Conservation (phyloP, 106 monocot species). For the Dioscorea dumetorum region DNA sequence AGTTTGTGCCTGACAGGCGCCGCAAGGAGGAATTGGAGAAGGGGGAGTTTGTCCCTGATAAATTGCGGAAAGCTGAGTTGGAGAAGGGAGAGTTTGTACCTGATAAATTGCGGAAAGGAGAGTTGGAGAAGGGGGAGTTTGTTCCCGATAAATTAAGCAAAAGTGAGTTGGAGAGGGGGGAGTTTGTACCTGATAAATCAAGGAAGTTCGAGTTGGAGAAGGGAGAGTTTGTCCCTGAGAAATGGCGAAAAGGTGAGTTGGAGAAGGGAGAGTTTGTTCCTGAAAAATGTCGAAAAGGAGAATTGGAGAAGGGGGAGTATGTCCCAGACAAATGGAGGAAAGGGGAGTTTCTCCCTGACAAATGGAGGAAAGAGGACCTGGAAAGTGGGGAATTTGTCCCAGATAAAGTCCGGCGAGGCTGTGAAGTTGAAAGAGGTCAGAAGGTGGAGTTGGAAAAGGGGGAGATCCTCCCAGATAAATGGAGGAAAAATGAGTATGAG, state of each 20-base stretch:
- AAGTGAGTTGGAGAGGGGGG: constrained; percentile 12
- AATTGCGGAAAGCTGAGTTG: constrained; percentile 3
- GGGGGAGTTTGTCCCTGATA: constrained; percentile 9
- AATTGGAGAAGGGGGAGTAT: constrained; percentile 45
- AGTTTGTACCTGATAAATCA: not conserved
- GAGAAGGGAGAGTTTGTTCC: constrained; percentile 40
- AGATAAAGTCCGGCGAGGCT: constrained; percentile 16
- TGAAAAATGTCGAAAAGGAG: constrained; percentile 34
- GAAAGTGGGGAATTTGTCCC: constrained; percentile 17
- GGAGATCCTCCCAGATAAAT: constrained; percentile 31
- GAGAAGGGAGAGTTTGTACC: constrained; percentile 4
- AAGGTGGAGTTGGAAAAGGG: constrained; percentile 41
- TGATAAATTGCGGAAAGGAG: constrained; percentile 2
- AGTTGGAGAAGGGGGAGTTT: constrained; percentile 25
- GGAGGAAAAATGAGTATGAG: constrained; percentile 13
- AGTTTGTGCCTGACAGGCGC: constrained; percentile 6
- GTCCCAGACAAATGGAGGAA: constrained; percentile 36
- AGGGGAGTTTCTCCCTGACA: constrained; percentile 15
- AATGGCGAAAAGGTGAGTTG: constrained; percentile 24
- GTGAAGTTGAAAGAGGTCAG: constrained; percentile 15
- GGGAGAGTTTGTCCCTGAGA: constrained; percentile 21
- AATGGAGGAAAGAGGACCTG: not conserved
- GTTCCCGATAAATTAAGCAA: constrained; percentile 8
- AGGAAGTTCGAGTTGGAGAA: constrained; percentile 31
- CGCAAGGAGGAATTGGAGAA: constrained; percentile 11